Evolutionary conservation across 2,329 filamentous ascomycete genomes (phyloP).

Genomic region (Hirsutella thompsonii): DNA sequence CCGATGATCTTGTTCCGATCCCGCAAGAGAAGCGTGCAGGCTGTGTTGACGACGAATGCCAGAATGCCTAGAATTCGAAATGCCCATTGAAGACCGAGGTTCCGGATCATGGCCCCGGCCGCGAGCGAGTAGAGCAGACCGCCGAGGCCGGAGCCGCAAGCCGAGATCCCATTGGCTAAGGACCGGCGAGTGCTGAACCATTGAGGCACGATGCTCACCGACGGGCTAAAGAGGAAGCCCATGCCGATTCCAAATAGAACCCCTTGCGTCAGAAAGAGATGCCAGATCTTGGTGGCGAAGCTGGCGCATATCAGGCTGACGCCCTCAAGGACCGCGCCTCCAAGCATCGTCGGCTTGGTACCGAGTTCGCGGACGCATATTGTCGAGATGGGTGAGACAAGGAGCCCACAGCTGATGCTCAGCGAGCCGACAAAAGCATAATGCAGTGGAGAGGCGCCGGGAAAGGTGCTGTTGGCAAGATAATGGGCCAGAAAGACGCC

Average conservation of each 20-base stretch:
- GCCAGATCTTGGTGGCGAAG: conserved; percentile 58
- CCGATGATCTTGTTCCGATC: conserved; percentile 64
- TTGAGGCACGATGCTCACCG: conserved; percentile 55
- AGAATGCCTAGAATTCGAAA: conserved; percentile 54
- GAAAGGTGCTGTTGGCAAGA: conserved; percentile 44
- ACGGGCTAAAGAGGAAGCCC: conserved; percentile 62
- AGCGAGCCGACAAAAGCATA: conserved; percentile 62
- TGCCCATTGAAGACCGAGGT: conserved; percentile 51
- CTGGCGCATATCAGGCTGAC: conserved; percentile 55
- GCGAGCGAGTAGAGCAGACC: conserved; percentile 57
- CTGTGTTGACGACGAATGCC: conserved; percentile 48
- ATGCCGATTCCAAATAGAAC: conserved; percentile 67
- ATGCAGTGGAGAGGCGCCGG: conserved; percentile 47
- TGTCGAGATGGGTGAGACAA: conserved; percentile 57
- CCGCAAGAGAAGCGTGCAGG: conserved; percentile 48
- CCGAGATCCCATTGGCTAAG: conserved; percentile 55
- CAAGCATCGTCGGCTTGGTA: conserved; percentile 48
- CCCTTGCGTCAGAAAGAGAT: conserved; percentile 64
- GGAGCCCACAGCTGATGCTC: conserved; percentile 34
- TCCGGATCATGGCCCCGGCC: conserved; percentile 53
- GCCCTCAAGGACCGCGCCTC: conserved; percentile 52
- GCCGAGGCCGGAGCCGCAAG: conserved; percentile 63
- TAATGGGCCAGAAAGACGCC: conserved; percentile 45
- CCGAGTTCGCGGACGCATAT: conserved; percentile 45
- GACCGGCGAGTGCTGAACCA: conserved; percentile 60